phyloP scores from a whole-genome alignment of 352 stramenopile species.

The Phytopythium chamaehyphon region DNA sequence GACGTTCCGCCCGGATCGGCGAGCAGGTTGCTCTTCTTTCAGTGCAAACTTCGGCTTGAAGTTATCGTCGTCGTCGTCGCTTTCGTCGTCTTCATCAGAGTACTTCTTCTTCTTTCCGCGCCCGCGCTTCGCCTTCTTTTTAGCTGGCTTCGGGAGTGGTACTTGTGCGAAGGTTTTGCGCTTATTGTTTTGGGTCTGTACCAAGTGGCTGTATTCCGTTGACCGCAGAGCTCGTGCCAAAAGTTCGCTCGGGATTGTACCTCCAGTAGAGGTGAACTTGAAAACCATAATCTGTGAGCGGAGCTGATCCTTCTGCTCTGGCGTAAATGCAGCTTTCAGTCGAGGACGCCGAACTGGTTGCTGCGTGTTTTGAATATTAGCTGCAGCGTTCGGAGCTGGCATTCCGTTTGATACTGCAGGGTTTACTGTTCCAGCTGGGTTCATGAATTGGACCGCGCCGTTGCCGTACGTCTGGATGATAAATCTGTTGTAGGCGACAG shows the following conservation, averaged over 20 bases:
- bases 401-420: conserved; percentile 8
- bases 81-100: conserved; percentile 79
- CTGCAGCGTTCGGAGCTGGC: conserved; percentile 25
- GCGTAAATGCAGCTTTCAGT: conserved; percentile 62
- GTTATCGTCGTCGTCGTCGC: conserved; percentile 60
- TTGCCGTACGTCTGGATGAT: conserved; percentile 84
- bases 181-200: conserved; percentile 55
- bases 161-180: conserved; percentile 67
- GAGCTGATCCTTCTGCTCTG: conserved; percentile 86
- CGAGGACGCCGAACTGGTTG: conserved; percentile 29
- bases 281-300: conserved; percentile 90
- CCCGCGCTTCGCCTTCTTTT: conserved; percentile 63
- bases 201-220: conserved; percentile 47
- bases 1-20: conserved; percentile 75
- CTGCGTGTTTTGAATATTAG: conserved; percentile 50
- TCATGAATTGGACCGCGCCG: conserved; percentile 80
- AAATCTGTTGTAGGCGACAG: conserved; percentile 83
- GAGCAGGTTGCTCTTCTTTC: conserved; percentile 53
- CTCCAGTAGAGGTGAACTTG: conserved; percentile 83
- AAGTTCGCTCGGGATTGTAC: conserved; percentile 73
- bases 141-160: conserved; percentile 51
- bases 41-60: conserved; percentile 26
- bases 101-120: conserved; percentile 65
- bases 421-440: conserved; percentile 47
- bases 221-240: conserved; percentile 65